A percentile compares a stretch with the other conserved stretches of the same genome.
phyloP scores from a whole-genome alignment of 495 filamentous ascomycete genomes.

The Aspergillus egyptiacus region DNA sequence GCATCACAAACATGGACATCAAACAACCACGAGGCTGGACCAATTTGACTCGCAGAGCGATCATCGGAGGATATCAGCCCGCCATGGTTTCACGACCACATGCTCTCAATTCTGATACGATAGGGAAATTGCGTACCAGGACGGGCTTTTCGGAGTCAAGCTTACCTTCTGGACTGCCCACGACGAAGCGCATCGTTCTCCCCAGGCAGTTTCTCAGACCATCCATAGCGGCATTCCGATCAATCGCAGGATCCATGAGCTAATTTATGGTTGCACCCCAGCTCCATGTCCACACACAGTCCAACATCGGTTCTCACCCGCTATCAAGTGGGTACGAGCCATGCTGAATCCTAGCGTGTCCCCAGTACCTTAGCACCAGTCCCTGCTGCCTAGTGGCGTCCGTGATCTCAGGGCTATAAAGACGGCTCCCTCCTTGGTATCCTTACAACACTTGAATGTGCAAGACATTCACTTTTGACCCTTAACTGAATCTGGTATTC shows the following conservation, averaged over 20 bases:
- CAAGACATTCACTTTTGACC: background rate
- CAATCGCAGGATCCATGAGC: too few relatives aligned
- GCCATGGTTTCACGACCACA: too few relatives aligned
- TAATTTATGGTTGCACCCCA: slow-evolving; percentile 1
- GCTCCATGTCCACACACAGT: background rate
- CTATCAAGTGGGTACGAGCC: background rate
- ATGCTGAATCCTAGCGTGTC: slow-evolving; percentile 1
- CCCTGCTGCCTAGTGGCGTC: background rate
- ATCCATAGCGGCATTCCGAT: too few relatives aligned
- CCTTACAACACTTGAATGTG: background rate
- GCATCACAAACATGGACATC: background rate
- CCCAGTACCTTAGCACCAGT: slow-evolving; percentile 1
- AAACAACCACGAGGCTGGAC: too few relatives aligned
- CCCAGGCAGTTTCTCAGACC: too few relatives aligned
- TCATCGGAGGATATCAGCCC: too few relatives aligned
- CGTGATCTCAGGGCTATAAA: slow-evolving; percentile 10
- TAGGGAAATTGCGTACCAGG: too few relatives aligned
- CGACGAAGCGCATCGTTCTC: too few relatives aligned
- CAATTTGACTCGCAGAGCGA: too few relatives aligned
- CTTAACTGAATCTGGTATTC: slow-evolving; percentile 15
- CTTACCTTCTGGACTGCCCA: too few relatives aligned
- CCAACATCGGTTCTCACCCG: slow-evolving; percentile 1
- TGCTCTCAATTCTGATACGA: too few relatives aligned
- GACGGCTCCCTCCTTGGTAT: background rate
- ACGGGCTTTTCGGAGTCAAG: too few relatives aligned